phyloP scores from a whole-genome alignment of 768 basidiomycete species.

The Collybia sp. region DNA sequence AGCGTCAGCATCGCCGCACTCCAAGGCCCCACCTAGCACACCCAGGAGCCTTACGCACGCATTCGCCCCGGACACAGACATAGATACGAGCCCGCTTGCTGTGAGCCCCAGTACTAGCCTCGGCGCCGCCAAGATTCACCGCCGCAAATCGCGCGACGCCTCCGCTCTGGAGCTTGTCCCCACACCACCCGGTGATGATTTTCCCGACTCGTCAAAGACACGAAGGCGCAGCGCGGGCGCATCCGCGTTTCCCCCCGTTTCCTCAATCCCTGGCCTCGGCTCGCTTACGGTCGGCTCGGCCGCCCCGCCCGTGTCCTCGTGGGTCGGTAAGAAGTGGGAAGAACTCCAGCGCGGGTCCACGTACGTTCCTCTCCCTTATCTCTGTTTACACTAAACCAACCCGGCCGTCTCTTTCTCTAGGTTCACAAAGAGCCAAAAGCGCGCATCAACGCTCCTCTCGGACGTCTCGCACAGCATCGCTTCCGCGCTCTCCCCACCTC shows the following conservation, averaged over 20 bases:
- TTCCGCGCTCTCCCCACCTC: constrained; percentile 37
- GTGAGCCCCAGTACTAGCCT: constrained; percentile 4
- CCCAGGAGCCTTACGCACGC: constrained; percentile 1
- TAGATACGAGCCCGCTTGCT: neutral
- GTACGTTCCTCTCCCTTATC: constrained; percentile 41
- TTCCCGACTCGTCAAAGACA: neutral
- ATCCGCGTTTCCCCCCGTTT: constrained; percentile 24
- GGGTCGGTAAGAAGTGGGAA: constrained; percentile 61
- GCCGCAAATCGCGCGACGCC: constrained; percentile 17
- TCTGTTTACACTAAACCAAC: constrained; percentile 1
- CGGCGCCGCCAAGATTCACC: constrained; percentile 10
- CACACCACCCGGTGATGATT: constrained; percentile 6
- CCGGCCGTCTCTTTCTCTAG: constrained; percentile 25
- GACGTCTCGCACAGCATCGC: constrained; percentile 59
- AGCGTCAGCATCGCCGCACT: neutral
- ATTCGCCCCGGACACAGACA: constrained; percentile 2
- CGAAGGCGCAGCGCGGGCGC: constrained; percentile 11
- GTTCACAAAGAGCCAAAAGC: constrained; percentile 64
- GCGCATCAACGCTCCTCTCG: constrained; percentile 59
- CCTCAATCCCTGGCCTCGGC: constrained; percentile 35
- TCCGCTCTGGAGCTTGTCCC: neutral
- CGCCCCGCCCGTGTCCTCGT: constrained; percentile 26
- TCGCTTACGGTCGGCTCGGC: constrained; percentile 19
- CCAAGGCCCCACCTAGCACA: constrained; percentile 2
- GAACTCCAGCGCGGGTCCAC: constrained; percentile 49